phyloP scores from a whole-genome alignment of 805 yeast species.

The Monosporozyma aerobia region DNA sequence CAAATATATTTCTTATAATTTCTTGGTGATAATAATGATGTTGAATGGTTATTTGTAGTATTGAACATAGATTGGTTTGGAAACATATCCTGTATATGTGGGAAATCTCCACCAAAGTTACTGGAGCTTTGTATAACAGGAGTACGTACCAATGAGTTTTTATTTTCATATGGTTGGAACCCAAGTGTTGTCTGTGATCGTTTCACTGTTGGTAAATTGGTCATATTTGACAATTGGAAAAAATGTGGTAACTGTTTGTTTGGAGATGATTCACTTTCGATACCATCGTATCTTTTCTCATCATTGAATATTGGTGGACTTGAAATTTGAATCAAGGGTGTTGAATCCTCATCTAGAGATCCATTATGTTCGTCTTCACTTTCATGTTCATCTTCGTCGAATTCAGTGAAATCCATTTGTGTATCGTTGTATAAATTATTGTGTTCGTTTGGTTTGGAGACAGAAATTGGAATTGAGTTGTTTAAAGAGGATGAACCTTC shows the following conservation, averaged over 20 bases:
- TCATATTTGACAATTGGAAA: background rate
- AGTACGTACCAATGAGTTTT: background rate
- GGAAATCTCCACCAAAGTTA: background rate
- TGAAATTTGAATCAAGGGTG: background rate
- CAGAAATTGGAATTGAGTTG: background rate
- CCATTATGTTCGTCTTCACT: slow-evolving; percentile 1
- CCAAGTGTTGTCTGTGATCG: slow-evolving; percentile 15
- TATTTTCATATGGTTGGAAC: slow-evolving; percentile 1
- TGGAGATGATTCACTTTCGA: background rate
- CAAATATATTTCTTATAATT: slow-evolving; percentile 24
- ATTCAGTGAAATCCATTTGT: background rate
- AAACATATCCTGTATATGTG: background rate
- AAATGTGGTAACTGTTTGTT: background rate
- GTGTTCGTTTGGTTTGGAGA: background rate
- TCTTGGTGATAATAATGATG: slow-evolving; percentile 13
- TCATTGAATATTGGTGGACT: background rate
- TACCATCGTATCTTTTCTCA: too few species aligned
- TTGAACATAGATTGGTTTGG: background rate
- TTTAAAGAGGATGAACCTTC: background rate
- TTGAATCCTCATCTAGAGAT: background rate
- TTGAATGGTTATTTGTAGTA: background rate
- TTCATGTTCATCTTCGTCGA: background rate
- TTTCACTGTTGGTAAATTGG: background rate
- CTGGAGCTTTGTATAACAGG: background rate
- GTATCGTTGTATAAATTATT: background rate